Base-by-base conservation (phyloP, 2,329 filamentous ascomycete genomes). In the Cercospora citrullina region DNA sequence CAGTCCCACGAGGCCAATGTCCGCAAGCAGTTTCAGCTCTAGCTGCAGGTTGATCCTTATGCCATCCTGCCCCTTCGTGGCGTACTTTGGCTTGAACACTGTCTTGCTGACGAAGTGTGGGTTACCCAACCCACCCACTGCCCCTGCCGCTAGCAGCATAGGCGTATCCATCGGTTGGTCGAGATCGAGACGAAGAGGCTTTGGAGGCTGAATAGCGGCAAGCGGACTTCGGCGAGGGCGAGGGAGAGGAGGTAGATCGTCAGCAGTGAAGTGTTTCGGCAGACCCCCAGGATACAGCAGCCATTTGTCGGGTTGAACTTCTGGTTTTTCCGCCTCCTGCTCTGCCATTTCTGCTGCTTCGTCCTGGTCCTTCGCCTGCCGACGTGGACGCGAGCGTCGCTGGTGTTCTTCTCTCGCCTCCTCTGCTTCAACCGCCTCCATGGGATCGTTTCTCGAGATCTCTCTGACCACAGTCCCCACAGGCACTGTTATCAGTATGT, bases 1-100 rank as follows among this genome's bases (percentile, higher is more conserved):
- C 16, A 98, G 87, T 0, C 95, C 95, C 16, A 99, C 95, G 2
- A 99, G 86, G 0, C 95, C 95, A 7, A 99, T 91, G 79, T 99
- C 95, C 5, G 95, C 95, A 48, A 99, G 88, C 9, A 99, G 87
- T 83, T 97, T 98, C 69, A 99, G 86, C 79, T 99, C 95, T 14
- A 99, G 86, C 77, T 96, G 90, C 39, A 99, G 82, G 59, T 90
- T 89, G 75, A 99, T 84, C 45, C 87, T 89, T 74, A 95, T 88
- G 42, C 92, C 91, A 12, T 87, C 84, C 72, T 96, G 92, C 51
- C 95, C 95, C 72, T 89, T 91, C 0, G 93, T 97, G 5, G 94
- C 95, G 78, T 94, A 96, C 75, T 94, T 90, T 0, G 95, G 95
- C 51, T 90, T 86, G 3, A 88, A 87, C 60, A 88, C 86, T n/a